A percentile compares a stretch with the other conserved stretches of the same genome.
Evolutionary conservation across 1,284 basidiomycete genomes (phyloP).

Genomic region (Microbotryum saponariae): DNA sequence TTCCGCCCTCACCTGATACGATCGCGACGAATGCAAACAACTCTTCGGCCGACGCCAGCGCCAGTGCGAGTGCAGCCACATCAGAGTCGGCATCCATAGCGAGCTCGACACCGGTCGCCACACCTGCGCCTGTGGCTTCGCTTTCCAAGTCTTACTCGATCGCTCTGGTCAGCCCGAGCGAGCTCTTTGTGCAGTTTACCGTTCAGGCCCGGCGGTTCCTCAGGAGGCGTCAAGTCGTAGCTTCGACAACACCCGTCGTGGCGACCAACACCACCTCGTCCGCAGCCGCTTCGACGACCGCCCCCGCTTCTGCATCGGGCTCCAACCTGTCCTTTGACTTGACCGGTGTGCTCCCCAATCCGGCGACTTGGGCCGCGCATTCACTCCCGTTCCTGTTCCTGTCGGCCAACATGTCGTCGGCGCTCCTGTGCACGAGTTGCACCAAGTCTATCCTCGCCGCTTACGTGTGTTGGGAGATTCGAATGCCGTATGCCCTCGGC

Average conservation of each 20-base stretch:
- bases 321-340: conserved; percentile 37
- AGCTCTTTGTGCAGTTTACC: conserved; percentile 2
- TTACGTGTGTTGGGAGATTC: conserved; percentile 67
- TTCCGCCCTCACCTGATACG: conserved; percentile 11
- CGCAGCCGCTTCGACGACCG: conserved; percentile 19
- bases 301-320: conserved; percentile 11
- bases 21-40: neutral
- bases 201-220: conserved; percentile 3
- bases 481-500: conserved; percentile 64
- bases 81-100: neutral
- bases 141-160: neutral
- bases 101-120: conserved; percentile 5
- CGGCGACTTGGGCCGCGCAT: conserved; percentile 54
- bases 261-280: conserved; percentile 17
- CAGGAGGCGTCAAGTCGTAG: conserved; percentile 23
- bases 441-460: conserved; percentile 61
- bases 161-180: neutral
- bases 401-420: conserved; percentile 47
- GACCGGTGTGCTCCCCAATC: conserved; percentile 54
- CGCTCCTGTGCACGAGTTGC: conserved; percentile 68
- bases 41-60: conserved; percentile 1
- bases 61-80: conserved; percentile 3
- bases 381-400: conserved; percentile 77
- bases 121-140: neutral
- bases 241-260: conserved; percentile 28